Evolutionary conservation across 23 red algal species (phyloP), one percentile per base, ranked within the genome.

Genomic region (Gracilaria gracilis): DNA sequence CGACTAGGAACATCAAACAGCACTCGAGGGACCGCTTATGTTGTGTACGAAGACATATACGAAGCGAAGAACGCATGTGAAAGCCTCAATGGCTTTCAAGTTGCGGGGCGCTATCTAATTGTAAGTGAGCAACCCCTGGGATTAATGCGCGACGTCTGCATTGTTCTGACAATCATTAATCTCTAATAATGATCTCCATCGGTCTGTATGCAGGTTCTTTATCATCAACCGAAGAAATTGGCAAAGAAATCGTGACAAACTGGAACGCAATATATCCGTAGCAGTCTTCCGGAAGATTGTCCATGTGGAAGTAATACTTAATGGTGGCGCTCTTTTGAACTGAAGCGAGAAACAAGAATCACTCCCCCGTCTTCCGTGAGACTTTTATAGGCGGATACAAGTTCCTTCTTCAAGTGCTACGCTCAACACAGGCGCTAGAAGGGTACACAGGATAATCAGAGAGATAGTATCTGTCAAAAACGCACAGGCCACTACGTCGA

Each of bases 11-110:
- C 79, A 17, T 77, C 96, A 12, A 73, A 88, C 13, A 70, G 57
- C 19, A 98, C 96, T 19, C 48, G 96, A 46, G 96, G 96, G 23
- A 98, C 96, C 0, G 96, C 96, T 2, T 98, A 95, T 55, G 92
- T 98, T 20, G 91, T 98, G 9, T 98, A 98, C 54, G 96, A 98
- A 25, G 91, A 94, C 66, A 92, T 95, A 27, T 91, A 79, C 53
- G 96, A 98, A 66, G 96, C 96, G 6, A 94, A 95, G 67, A 80
- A 76, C 13, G 96, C 96, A 14, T 85, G 88, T 51, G 96, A 98
- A 39, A 88, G 80, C 39, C 72, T 98, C 14, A 94, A 89, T 76
- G 96, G 96, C 2, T 98, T 98, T 77, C 93, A 98, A 50, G 96
- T 98, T 27, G 96, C 92, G 9, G 91, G 85, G 2, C 78, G 92